Base-by-base conservation (phyloP, 75 land plant genomes). In the Cryptomeria japonica region DNA sequence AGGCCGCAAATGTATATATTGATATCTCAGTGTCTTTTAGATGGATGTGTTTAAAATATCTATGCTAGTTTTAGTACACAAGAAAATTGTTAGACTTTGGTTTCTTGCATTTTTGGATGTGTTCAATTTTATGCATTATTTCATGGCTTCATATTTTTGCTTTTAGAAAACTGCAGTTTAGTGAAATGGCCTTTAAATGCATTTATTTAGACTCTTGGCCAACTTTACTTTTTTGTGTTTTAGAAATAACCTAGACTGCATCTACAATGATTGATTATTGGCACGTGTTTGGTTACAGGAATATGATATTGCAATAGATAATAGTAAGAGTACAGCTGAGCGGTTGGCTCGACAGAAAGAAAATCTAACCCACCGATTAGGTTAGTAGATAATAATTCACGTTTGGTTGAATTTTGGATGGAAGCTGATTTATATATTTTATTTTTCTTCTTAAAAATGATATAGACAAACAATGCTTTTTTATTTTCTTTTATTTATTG, bases 281-380 rank as follows among this genome's bases (percentile, higher is more conserved):
- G n/a, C 44, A 41, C n/a, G 56, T 70, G 53, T 84, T 79, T 85
- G 25, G 34, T 88, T 91, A 49, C 88, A 97, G 98, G 99, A 98
- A 87, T 98, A 94, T 93, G 99, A 98, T 89, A 89, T 98, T 84
- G 94, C 94, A 75, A 92, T 64, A 87, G 99, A 98, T 80, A 93
- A 89, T 84, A 88, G 89, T 78, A 94, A 95, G 87, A 96, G 89
- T 84, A 89, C 97, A 36, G 94, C 92, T 73, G 99, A 98, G 31
- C 88, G 97, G 22, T 88, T 98, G 87, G 97, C 96, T 88, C 97
- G 94, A 25, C 98, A 98, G 86, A 98, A 98, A 87, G 94, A 97
- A 77, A 95, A 91, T 89, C 97, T 96, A 79, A 93, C 92, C 9
- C 99, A 98, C 13, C 94, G 99, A 41, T 90, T 98, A 86, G 99